Evolutionary conservation across 495 filamentous ascomycete species (phyloP), one percentile per base, ranked within the genome.

Genomic region (Lasiosphaeria miniovina): DNA sequence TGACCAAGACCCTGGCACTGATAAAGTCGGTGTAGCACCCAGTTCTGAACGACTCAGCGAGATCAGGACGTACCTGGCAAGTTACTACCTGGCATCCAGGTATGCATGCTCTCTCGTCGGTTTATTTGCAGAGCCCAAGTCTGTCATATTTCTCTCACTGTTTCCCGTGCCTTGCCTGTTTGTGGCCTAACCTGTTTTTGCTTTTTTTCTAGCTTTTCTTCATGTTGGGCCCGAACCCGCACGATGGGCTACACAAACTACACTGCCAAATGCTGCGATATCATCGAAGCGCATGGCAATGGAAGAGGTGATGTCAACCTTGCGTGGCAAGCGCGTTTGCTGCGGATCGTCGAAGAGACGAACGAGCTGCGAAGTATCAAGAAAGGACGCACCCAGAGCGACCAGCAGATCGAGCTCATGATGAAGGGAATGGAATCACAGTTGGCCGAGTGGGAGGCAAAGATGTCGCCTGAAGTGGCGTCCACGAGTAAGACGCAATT

Each of bases 341-440:
- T 77, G 40, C 70, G 72, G 7, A 66, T 76, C 35, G 49, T 70
- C 10, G 74, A 74, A 36, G 71, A 77, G 55, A 70, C 76, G 40
- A 63, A 65, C 52, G 70, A 70, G 3, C 54, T 73, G 9, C 68
- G 68, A 14, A 65, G 66, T 34, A 62, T 55, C 9, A 60, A 65
- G 9, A 55, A 61, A 8, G 51, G 56, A 14, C 59, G 54, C 41
- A 52, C 56, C 34, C 67, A 73, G 57, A 71, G 54, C 58, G 70
- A 74, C 41, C 67, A 70, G 57, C 75, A 80, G 35, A 73, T 63
- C 57, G 57, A 66, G 8, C 68, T 78, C 36, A 70, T 78, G 41
- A 62, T 75, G 41, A 62, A 68, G 7, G 77, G 77, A 14, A 74
- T 80, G 50, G 77, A 77, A 55, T 65, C 68, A 14, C 74, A 79